phyloP scores from a whole-genome alignment of 139 green algal genomes.

The Eudorina sp. region DNA sequence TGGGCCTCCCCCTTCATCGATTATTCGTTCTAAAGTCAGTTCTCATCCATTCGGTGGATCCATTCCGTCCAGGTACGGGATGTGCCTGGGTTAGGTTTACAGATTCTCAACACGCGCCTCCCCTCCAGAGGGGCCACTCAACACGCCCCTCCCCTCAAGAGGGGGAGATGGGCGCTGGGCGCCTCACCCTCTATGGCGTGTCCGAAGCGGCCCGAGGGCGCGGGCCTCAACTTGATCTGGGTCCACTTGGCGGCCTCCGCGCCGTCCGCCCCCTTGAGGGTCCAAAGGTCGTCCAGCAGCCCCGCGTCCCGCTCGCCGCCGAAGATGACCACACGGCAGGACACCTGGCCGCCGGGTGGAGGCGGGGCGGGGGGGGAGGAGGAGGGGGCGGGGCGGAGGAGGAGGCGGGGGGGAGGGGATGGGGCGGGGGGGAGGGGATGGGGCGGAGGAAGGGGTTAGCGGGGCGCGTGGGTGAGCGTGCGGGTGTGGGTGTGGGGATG shows the following conservation, averaged over 20 bases:
- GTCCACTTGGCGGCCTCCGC: constrained; percentile 65
- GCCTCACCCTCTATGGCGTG: constrained; percentile 63
- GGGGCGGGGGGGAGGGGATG: not conserved
- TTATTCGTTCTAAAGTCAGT: no score
- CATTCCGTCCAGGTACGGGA: no score
- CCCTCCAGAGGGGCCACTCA: no score
- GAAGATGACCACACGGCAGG: constrained; percentile 74
- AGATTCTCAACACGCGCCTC: no score
- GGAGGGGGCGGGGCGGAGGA: not conserved
- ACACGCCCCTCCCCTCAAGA: no score
- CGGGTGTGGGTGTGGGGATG: not conserved
- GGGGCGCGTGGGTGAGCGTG: not conserved
- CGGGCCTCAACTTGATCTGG: constrained; percentile 62
- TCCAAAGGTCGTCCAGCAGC: constrained; percentile 76
- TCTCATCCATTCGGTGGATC: no score
- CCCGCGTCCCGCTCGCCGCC: constrained; percentile 77
- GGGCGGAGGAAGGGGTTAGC: not conserved
- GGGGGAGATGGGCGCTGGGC: no score
- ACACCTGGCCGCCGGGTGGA: no score
- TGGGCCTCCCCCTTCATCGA: no score
- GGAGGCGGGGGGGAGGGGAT: not conserved
- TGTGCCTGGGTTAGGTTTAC: no score
- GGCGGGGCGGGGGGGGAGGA: no score
- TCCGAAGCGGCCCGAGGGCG: constrained; percentile 68
- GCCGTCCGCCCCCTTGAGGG: constrained; percentile 56